A percentile compares a stretch with the other conserved stretches of the same genome.
phyloP scores from a whole-genome alignment of 2,329 filamentous ascomycete species.

The Stemphylium beticola region DNA sequence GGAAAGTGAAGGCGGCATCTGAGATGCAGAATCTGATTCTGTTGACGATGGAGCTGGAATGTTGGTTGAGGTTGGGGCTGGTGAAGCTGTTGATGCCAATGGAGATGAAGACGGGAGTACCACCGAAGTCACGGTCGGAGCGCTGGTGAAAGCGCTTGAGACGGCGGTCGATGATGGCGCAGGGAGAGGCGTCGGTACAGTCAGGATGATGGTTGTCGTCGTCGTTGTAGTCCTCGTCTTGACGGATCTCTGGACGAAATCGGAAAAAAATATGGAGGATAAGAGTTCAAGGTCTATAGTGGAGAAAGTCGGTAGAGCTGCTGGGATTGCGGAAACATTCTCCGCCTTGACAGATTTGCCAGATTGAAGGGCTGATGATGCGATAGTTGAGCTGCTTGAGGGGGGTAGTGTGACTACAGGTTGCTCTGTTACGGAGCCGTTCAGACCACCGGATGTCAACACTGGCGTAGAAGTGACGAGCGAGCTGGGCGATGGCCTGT shows the following conservation, averaged over 20 bases:
- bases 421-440: not conserved
- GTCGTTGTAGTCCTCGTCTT: not conserved
- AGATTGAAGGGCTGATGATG: not conserved
- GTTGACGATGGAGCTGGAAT: not conserved
- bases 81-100: not conserved
- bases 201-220: not conserved
- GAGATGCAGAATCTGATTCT: not conserved
- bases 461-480: not conserved
- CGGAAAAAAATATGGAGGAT: conserved; percentile 8
- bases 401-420: not conserved
- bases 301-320: not conserved
- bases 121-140: not conserved
- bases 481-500: conserved; percentile 1
- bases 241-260: not conserved
- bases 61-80: not conserved
- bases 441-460: not conserved
- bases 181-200: not conserved
- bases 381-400: not conserved
- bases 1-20: not conserved
- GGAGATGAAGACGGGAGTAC: not conserved
- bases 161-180: not conserved
- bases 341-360: not conserved
- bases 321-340: not conserved
- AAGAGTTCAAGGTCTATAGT: conserved; percentile 6
- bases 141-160: not conserved